phyloP scores from a whole-genome alignment of 2,329 filamentous ascomycete genomes.

The Onygenales sp. region DNA sequence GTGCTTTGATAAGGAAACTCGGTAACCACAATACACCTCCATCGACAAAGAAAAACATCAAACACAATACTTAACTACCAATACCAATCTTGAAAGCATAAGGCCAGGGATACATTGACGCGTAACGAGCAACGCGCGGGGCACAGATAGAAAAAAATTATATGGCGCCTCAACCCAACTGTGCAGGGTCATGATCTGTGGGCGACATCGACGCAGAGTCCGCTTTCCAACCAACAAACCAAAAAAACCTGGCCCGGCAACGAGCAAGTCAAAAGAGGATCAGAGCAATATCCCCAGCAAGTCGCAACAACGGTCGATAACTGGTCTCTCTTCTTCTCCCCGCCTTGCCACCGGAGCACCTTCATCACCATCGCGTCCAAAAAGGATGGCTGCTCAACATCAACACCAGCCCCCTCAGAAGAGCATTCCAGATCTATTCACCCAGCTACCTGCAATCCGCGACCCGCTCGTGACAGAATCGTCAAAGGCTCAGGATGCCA shows the following conservation, averaged over 20 bases:
- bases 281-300: neutral
- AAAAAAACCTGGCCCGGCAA: slow-evolving; percentile 9
- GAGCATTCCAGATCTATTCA: slow-evolving; percentile 31
- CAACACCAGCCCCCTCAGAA: slow-evolving; percentile 8
- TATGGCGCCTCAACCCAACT: slow-evolving; percentile 11
- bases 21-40: no score
- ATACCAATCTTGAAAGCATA: no score
- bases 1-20: no score
- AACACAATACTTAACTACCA: no score
- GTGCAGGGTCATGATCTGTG: slow-evolving; percentile 3
- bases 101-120: neutral
- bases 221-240: slow-evolving; percentile 25
- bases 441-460: slow-evolving; percentile 48
- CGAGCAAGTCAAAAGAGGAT: neutral
- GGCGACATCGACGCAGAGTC: slow-evolving; percentile 29
- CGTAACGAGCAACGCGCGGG: neutral
- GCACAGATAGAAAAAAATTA: neutral
- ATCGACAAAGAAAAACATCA: no score
- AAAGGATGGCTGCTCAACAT: slow-evolving; percentile 16
- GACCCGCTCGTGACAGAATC: slow-evolving; percentile 61
- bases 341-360: slow-evolving; percentile 5
- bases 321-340: slow-evolving; percentile 1
- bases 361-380: slow-evolving; percentile 2
- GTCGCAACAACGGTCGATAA: neutral
- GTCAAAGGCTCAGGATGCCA: slow-evolving; percentile 58